Conservation (phyloP, 208 protist species). For the Herpetomonas tarakana region DNA sequence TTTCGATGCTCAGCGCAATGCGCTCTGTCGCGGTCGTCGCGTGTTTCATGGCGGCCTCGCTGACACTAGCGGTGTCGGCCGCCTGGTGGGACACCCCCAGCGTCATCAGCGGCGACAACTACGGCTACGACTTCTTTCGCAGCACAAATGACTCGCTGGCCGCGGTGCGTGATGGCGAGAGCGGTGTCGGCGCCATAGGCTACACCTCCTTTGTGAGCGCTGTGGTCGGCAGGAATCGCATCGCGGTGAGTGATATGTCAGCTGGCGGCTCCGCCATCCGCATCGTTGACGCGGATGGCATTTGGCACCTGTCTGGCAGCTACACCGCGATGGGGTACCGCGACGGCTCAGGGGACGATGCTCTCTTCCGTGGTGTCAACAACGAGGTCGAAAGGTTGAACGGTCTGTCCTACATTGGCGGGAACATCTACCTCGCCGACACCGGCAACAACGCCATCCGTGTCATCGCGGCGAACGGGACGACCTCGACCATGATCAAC, state of each 20-base stretch:
- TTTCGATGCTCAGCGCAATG: no score
- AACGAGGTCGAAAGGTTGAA: slow-evolving; percentile 6
- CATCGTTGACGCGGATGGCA: slow-evolving; percentile 20
- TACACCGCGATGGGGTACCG: slow-evolving; percentile 14
- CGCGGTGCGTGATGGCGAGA: slow-evolving; percentile 27
- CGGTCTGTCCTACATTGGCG: slow-evolving; percentile 17
- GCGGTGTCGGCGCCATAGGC: slow-evolving; percentile 39
- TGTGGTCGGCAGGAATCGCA: slow-evolving; percentile 1
- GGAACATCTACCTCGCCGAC: slow-evolving; percentile 44
- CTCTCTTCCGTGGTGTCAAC: slow-evolving; percentile 30
- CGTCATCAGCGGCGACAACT: background rate
- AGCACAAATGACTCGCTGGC: background rate
- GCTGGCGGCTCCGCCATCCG: slow-evolving; percentile 42
- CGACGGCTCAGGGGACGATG: slow-evolving; percentile 17
- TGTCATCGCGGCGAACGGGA: slow-evolving; percentile 21
- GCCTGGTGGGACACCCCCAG: background rate
- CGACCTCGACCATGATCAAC: slow-evolving; percentile 22
- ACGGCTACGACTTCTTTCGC: background rate
- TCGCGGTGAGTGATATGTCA: slow-evolving; percentile 61
- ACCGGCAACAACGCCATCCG: slow-evolving; percentile 54
- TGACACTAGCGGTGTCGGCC: background rate
- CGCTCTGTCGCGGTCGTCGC: no score
- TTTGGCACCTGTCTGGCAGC: slow-evolving; percentile 50
- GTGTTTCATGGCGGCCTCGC: no score
- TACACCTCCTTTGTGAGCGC: slow-evolving; percentile 22